Evolutionary conservation across 2,329 filamentous ascomycete species (phyloP), one percentile per base, ranked within the genome.

Genomic region (Graphiopsis chlorocephala): DNA sequence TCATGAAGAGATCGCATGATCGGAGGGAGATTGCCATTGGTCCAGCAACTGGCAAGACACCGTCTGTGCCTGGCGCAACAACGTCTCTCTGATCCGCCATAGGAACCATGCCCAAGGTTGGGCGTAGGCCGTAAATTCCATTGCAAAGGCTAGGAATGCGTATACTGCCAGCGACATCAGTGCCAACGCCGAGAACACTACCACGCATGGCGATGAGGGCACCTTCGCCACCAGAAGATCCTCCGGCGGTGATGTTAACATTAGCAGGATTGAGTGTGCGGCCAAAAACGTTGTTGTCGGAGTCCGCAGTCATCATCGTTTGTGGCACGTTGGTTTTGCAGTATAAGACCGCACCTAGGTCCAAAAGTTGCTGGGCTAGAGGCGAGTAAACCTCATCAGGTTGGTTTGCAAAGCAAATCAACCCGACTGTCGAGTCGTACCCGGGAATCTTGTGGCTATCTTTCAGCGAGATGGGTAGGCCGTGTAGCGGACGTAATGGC

Each of bases 271-370:
- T 85, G 29, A 84, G 68, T 0, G 81, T 79, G 14, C 80, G 78
- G 1, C 80, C 80, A 63, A 79, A 82, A 33, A 82, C 72, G 63
- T 84, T 82, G 70, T 85, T 85, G 70, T 84, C 82, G 0, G 78
- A 80, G 68, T 85, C 83, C 12, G 82, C 70, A 6, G 79, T 77
- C 82, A 84, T 82, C 68, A 86, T 78, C 0, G 82, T 84, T 65
- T 84, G 81, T 2, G 84, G 83, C 1, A 86, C 74, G 66, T 85
- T 85, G 4, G 84, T 86, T 71, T 86, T 84, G 72, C 77, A 80
- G 68, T 82, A 82, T 2, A 82, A 67, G 1, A 85, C 79, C 1
- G 83, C 83, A 4, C 83, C 83, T 4, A 78, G 75, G 20, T 71
- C 70, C 4, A 82, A 72, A 14, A 85, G 70, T 64, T 72, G 70